A percentile compares a stretch with the other conserved stretches of the same genome.
These are phyloP conservation scores for Blastomyces gilchristii DNA, from an alignment of 2,329 filamentous ascomycete species.

Conservation along the genomic window DNA sequence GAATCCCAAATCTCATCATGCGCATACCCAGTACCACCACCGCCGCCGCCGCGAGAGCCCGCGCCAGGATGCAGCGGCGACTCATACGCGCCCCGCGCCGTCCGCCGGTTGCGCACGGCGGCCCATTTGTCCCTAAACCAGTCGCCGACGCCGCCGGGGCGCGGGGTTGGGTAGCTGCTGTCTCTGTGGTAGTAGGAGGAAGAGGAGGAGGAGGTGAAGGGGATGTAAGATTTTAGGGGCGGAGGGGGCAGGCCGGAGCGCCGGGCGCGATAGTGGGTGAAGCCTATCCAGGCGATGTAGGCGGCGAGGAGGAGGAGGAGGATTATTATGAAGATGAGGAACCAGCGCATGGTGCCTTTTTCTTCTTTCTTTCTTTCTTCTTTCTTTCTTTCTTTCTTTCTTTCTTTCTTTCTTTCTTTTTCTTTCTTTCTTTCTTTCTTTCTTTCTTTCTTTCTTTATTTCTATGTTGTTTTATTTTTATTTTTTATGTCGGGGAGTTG, in stretches of 20 bases:
- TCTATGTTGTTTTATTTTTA: too few relatives aligned
- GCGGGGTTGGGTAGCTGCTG: conserved; percentile 40
- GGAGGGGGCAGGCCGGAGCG: conserved; percentile 66
- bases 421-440: too few relatives aligned
- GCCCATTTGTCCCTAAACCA: conserved; percentile 62
- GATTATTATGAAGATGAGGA: conserved; percentile 61
- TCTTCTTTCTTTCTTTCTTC: too few relatives aligned
- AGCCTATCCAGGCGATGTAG: conserved; percentile 57
- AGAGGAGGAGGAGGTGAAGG: conserved; percentile 48
- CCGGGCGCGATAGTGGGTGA: conserved; percentile 60
- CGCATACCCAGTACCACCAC: conserved; percentile 55
- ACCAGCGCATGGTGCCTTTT: conserved; percentile 28
- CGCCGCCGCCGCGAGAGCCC: conserved; percentile 23
- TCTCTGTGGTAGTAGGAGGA: conserved; percentile 34
- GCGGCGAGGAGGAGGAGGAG: conserved; percentile 50
- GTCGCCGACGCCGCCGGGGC: conserved; percentile 53
- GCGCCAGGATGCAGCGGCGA: conserved; percentile 34
- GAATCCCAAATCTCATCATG: conserved; percentile 82
- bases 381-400: too few relatives aligned
- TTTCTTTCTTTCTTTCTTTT: too few relatives aligned
- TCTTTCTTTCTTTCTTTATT: too few relatives aligned
- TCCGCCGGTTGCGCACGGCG: conserved; percentile 54
- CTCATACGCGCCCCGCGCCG: conserved; percentile 63
- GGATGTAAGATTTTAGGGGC: conserved; percentile 53
- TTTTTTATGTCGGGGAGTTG: too few relatives aligned